Percentiles rank a stretch among this genome's conserved stretches.
phyloP scores from a whole-genome alignment of 176 grass and related monocot genomes.

The Otatea glauca region DNA sequence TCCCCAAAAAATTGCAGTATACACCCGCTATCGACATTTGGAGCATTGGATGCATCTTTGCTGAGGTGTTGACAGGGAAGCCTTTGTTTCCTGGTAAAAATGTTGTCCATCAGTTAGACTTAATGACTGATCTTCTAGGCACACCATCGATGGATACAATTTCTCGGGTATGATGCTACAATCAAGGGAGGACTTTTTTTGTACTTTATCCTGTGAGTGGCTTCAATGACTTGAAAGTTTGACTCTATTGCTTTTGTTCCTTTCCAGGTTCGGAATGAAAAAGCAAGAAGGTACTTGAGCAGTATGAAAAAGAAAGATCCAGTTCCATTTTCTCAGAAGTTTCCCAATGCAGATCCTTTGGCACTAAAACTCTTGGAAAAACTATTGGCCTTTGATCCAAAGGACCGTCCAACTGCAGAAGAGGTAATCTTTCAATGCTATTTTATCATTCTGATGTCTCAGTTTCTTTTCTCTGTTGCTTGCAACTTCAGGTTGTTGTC shows the following conservation, averaged over 20 bases:
- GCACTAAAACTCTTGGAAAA: conserved; percentile 86
- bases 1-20: conserved; percentile 74
- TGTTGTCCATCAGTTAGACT: conserved; percentile 97
- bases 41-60: conserved; percentile 99
- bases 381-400: conserved; percentile 91
- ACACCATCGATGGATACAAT: conserved; percentile 87
- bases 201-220: not conserved
- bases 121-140: conserved; percentile 97
- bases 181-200: not conserved
- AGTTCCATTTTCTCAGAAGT: conserved; percentile 87
- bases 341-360: conserved; percentile 85
- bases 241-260: not conserved
- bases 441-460: not conserved
- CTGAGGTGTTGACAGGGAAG: conserved; percentile 95
- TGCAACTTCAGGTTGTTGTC: not conserved
- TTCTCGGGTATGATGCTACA: conserved; percentile 74
- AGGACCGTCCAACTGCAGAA: conserved; percentile 91
- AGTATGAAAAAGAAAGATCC: conserved; percentile 95
- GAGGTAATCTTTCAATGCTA: conserved; percentile 55
- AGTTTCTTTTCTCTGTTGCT: conserved; percentile 21
- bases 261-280: conserved; percentile 91
- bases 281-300: conserved; percentile 94
- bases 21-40: conserved; percentile 98
- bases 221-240: not conserved
- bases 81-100: conserved; percentile 99